Evolutionary conservation across 306 rosid species (phyloP).

Genomic region (Fagus sylvatica): DNA sequence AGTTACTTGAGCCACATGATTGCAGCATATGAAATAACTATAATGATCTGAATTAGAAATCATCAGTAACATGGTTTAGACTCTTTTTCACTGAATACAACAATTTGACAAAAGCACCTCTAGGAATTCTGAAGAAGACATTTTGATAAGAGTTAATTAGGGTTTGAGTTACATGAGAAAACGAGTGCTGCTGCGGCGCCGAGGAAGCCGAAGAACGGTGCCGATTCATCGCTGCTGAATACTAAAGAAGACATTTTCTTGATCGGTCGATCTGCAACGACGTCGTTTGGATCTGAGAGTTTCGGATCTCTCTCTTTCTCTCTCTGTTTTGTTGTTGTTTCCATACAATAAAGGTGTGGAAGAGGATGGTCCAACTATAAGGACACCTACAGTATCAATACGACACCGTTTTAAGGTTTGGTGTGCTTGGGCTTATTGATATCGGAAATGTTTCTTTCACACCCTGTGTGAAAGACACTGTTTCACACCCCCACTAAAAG

Average conservation of each 20-base stretch:
- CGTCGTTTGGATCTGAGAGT: constrained; percentile 41
- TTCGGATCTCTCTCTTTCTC: constrained; percentile 19
- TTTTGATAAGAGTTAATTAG: background rate
- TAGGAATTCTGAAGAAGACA: background rate
- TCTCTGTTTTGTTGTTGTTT: background rate
- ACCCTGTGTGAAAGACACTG: no score
- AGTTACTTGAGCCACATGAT: background rate
- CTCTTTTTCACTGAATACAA: background rate
- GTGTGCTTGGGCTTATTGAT: no score
- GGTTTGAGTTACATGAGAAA: constrained; percentile 61
- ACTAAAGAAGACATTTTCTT: constrained; percentile 43
- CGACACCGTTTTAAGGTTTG: no score
- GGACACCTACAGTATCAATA: no score
- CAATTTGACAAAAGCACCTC: background rate
- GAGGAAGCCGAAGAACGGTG: constrained; percentile 87
- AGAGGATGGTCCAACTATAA: background rate
- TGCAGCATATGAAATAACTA: background rate
- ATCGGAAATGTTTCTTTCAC: no score
- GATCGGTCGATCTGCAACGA: constrained; percentile 32
- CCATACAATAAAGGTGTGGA: constrained; percentile 19
- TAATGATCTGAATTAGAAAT: background rate
- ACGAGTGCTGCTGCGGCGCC: constrained; percentile 93
- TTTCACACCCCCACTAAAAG: no score
- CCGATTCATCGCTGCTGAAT: constrained; percentile 90
- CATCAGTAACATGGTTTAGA: background rate